Base-by-base conservation (phyloP, 345 rosid species). In the Ceriops tagal region DNA sequence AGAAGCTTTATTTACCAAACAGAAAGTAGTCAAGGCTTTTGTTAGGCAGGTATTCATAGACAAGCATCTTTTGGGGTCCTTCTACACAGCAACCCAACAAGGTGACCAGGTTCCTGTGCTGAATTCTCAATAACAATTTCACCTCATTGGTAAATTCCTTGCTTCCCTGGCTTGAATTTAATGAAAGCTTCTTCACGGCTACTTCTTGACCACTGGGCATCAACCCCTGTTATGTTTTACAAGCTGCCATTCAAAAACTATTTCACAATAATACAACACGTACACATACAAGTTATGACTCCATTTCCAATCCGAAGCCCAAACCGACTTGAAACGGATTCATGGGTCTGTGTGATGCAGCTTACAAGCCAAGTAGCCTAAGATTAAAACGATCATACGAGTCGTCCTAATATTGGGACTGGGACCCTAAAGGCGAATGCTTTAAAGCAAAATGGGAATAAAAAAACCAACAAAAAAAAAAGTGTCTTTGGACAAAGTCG, bases 31-130 rank as follows among this genome's bases (percentile, higher is more conserved):
- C 79, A 47, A 76, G 79, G 72, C 79, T 76, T 70, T 61, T 76
- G 72, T 76, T 76, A 20, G 75, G 79, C 8, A 76, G 72, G 49
- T 71, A 76, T 46, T 76, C 80, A 57, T 76, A 76, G 63, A 76
- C 80, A 62, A 76, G 80, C 80, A 76, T 76, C 76, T 67, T 76
- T 61, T 76, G 72, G 4, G 76, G 69, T 20, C 79, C 79, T 53
- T 76, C 76, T 18, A 49, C 70, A 32, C 80, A 76, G 63, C 80
- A 76, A 5, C 80, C 80, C 55, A 76, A 34, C 69, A 76, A 52
- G 46, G 57, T 63, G 20, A 76, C 80, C 72, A 76, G 30, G 34
- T 76, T 71, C 73, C 57, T 76, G 76, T 76, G 76, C 69, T 76
- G 80, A 27, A 71, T 51, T 28, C 39, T 76, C n/a, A 71, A 11